A percentile compares a stretch with the other conserved stretches of the same genome.
Conservation (phyloP, 768 basidiomycete genomes). For the Clitopilus hobsonii region DNA sequence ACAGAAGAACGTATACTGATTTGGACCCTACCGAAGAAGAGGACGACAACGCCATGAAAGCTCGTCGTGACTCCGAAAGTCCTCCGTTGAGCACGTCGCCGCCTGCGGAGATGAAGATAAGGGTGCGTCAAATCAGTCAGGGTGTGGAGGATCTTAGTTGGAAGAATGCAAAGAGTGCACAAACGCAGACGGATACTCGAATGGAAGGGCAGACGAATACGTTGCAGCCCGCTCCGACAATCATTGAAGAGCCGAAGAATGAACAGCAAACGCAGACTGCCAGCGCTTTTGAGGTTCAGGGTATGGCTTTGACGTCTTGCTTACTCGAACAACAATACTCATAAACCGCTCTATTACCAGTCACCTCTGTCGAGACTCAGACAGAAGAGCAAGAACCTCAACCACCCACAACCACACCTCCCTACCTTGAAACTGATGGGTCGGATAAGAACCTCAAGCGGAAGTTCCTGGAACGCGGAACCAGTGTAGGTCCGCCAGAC, state of each 20-base stretch:
- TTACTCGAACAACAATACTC: neutral
- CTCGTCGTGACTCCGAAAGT: conserved; percentile 38
- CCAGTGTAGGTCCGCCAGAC: conserved; percentile 53
- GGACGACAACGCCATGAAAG: conserved; percentile 38
- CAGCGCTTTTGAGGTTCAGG: neutral
- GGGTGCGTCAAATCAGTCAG: conserved; percentile 71
- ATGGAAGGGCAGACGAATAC: neutral
- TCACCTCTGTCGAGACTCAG: neutral
- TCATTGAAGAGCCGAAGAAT: neutral
- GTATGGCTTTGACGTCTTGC: neutral
- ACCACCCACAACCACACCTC: conserved; percentile 6
- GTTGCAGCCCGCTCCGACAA: neutral
- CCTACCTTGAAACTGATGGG: conserved; percentile 32
- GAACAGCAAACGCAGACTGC: neutral
- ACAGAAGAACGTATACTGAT: conserved; percentile 36
- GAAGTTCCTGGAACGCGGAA: conserved; percentile 62
- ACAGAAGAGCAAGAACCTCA: neutral
- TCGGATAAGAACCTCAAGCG: conserved; percentile 66
- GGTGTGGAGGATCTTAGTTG: conserved; percentile 76
- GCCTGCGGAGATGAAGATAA: conserved; percentile 68
- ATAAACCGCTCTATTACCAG: neutral
- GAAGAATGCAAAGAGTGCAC: conserved; percentile 41
- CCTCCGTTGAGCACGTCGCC: conserved; percentile 58
- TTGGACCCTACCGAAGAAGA: conserved; percentile 65
- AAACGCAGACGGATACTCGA: neutral